Evolutionary conservation across 2,329 filamentous ascomycete species (phyloP).

Genomic region (Monilinia fructigena): DNA sequence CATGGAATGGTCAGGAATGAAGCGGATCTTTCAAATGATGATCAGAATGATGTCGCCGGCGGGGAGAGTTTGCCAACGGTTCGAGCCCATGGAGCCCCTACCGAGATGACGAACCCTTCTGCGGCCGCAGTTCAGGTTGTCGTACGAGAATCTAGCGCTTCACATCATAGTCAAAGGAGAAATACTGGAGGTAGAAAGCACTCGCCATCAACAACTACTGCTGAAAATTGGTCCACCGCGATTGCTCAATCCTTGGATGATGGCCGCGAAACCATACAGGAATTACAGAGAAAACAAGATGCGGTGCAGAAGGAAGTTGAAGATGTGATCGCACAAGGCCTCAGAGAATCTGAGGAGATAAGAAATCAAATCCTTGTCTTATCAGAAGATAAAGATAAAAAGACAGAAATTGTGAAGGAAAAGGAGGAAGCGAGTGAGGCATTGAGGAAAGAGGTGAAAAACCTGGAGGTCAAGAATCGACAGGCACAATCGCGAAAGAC

Average conservation of each 20-base stretch:
- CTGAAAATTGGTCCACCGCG: constrained; percentile 34
- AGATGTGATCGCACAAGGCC: constrained; percentile 67
- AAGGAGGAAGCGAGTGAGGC: constrained; percentile 89
- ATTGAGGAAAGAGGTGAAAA: constrained; percentile 75
- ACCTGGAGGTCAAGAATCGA: constrained; percentile 77
- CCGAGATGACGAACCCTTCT: constrained; percentile 62
- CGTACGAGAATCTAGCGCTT: constrained; percentile 63
- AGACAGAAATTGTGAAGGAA: constrained; percentile 76
- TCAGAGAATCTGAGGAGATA: constrained; percentile 70
- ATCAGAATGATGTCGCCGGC: constrained; percentile 47
- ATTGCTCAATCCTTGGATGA: constrained; percentile 50
- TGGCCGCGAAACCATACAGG: constrained; percentile 66
- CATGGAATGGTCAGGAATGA: constrained; percentile 57
- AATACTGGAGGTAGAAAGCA: constrained; percentile 62
- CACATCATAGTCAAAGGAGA: constrained; percentile 55
- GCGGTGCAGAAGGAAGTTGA: constrained; percentile 79
- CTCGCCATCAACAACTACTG: constrained; percentile 63
- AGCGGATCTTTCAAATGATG: constrained; percentile 55
- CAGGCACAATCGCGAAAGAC: constrained; percentile 74
- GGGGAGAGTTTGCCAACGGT: constrained; percentile 47
- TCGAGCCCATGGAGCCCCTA: constrained; percentile 50
- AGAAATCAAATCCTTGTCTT: constrained; percentile 65
- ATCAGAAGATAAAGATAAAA: constrained; percentile 73
- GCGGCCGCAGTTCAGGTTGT: constrained; percentile 57
- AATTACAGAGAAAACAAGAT: constrained; percentile 80